Conservation (phyloP, 768 basidiomycete species). For the Amanita fuliginea region DNA sequence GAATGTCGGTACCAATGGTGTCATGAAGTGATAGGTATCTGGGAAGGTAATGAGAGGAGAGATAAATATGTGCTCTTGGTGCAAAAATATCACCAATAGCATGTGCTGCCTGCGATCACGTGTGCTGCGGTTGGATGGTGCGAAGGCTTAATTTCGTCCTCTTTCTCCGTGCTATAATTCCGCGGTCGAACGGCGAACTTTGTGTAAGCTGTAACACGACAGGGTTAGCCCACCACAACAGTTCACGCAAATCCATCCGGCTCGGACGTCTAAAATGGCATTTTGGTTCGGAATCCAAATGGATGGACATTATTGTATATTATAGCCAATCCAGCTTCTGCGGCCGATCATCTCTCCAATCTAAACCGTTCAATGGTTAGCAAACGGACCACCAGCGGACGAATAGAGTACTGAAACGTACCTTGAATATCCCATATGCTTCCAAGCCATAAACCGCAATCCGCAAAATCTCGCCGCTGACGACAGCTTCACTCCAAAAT, state of each 20-base stretch:
- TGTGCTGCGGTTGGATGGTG: too few species aligned
- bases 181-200: too few species aligned
- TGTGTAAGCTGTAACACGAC: too few species aligned
- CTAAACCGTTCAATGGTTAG: slow-evolving; percentile 20
- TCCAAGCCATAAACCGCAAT: slow-evolving; percentile 72
- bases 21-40: not conserved
- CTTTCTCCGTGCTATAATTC: too few species aligned
- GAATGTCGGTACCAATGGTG: slow-evolving; percentile 7
- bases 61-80: too few species aligned
- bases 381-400: not conserved
- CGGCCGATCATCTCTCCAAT: slow-evolving; percentile 85
- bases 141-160: too few species aligned
- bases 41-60: too few species aligned
- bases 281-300: not conserved
- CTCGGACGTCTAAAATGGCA: not conserved
- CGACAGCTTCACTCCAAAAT: slow-evolving; percentile 51
- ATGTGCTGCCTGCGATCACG: too few species aligned
- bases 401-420: too few species aligned
- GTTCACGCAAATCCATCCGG: too few species aligned
- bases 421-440: slow-evolving; percentile 87
- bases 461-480: slow-evolving; percentile 55
- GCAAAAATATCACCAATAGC: too few species aligned
- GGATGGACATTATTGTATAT: slow-evolving; percentile 31
- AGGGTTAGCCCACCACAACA: too few species aligned
- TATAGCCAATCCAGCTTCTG: slow-evolving; percentile 72